phyloP scores from a whole-genome alignment of 768 basidiomycete genomes.

The Mycena maculata region DNA sequence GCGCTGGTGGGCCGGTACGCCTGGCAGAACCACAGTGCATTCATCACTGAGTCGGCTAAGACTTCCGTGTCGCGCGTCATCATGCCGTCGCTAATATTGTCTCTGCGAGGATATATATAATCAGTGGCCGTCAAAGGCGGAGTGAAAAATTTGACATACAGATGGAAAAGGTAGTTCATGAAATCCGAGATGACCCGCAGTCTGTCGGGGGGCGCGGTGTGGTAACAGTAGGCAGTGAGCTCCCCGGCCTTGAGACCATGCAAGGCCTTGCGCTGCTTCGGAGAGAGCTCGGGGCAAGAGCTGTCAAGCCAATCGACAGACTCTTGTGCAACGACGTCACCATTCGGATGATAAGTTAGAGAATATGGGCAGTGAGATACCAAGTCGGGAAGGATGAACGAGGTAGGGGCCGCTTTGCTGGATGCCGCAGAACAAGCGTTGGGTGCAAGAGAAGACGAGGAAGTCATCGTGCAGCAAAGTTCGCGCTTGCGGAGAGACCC shows the following conservation, averaged over 20 bases:
- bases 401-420: conserved; percentile 25
- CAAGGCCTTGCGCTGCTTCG: conserved; percentile 59
- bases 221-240: conserved; percentile 74
- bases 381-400: conserved; percentile 67
- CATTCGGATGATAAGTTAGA: conserved; percentile 56
- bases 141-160: conserved; percentile 48
- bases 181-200: conserved; percentile 77
- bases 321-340: conserved; percentile 58
- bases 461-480: conserved; percentile 1
- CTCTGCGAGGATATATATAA: conserved; percentile 47
- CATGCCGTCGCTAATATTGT: conserved; percentile 86
- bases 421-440: neutral
- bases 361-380: conserved; percentile 63
- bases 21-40: conserved; percentile 69
- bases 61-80: conserved; percentile 69
- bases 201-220: conserved; percentile 63
- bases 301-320: conserved; percentile 63
- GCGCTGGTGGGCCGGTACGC: conserved; percentile 60
- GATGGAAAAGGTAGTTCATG: conserved; percentile 69
- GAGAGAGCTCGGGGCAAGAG: conserved; percentile 58
- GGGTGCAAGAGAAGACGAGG: neutral
- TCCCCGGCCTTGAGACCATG: conserved; percentile 73
- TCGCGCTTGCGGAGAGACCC: neutral
- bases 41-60: conserved; percentile 76
- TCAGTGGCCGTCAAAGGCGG: conserved; percentile 28